Evolutionary conservation across 2,329 filamentous ascomycete species (phyloP).

Genomic region (Fusarium musae): DNA sequence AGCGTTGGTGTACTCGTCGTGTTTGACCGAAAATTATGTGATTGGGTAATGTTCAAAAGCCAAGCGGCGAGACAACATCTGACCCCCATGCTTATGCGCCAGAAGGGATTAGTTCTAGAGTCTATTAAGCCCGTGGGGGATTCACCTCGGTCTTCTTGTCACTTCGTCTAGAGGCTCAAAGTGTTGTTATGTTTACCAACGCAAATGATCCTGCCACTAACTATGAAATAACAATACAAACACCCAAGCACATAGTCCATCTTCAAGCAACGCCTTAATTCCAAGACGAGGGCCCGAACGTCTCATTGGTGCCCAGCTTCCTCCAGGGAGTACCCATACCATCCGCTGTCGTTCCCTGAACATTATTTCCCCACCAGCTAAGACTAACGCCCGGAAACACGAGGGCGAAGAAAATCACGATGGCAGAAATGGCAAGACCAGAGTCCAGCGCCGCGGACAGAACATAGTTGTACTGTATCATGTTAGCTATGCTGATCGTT

Average conservation of each 20-base stretch:
- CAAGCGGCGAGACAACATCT: background rate
- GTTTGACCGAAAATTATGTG: background rate
- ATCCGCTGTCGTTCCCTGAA: background rate
- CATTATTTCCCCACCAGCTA: conserved; percentile 1
- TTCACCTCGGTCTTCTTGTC: fast-evolving
- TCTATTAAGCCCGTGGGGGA: fast-evolving
- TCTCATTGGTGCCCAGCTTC: background rate
- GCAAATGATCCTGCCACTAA: too few relatives aligned
- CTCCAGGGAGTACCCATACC: background rate
- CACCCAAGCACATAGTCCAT: too few relatives aligned
- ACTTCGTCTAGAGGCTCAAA: fast-evolving
- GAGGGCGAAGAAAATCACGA: background rate
- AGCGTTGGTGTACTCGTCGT: background rate
- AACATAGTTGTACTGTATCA: background rate
- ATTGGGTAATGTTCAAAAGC: background rate
- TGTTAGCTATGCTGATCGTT: background rate
- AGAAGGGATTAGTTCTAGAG: background rate
- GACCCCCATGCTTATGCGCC: too few relatives aligned
- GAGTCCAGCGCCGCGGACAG: background rate
- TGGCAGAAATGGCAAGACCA: background rate
- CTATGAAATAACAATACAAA: fast-evolving
- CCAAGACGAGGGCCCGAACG: too few relatives aligned
- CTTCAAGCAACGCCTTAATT: too few relatives aligned
- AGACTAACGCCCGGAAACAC: background rate
- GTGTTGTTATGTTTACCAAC: too few relatives aligned